Percentiles rank a stretch among this genome's conserved stretches.
Conservation (phyloP, 176 grass and related monocot species). For the bread wheat (Triticum aestivum) region IWGSC_CS_RefSeq_v2.1 NC_057798.1:406122951-406123450, state of each 20-base stretch:
- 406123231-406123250: not conserved
- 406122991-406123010: not conserved
- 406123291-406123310: not conserved
- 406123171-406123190: not conserved
- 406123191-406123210: not conserved
- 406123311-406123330: not conserved
- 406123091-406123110: constrained; percentile 2
- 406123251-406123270: constrained; percentile 5
- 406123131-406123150: constrained; percentile 6
- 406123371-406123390: not conserved
- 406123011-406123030: not conserved
- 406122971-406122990: not conserved
- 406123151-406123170: not conserved
- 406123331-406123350: not conserved
- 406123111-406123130: not conserved
- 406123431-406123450: not conserved
- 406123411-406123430: not conserved
- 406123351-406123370: not conserved
- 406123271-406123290: not conserved
- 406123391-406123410: not conserved
- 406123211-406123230: not conserved
- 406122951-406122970: constrained; percentile 17
- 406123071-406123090: not conserved
- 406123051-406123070: not conserved
- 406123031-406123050: not conserved